These are phyloP conservation scores for Lenzites betulinus DNA, from an alignment of 768 basidiomycete species.

Conservation along the genomic window DNA sequence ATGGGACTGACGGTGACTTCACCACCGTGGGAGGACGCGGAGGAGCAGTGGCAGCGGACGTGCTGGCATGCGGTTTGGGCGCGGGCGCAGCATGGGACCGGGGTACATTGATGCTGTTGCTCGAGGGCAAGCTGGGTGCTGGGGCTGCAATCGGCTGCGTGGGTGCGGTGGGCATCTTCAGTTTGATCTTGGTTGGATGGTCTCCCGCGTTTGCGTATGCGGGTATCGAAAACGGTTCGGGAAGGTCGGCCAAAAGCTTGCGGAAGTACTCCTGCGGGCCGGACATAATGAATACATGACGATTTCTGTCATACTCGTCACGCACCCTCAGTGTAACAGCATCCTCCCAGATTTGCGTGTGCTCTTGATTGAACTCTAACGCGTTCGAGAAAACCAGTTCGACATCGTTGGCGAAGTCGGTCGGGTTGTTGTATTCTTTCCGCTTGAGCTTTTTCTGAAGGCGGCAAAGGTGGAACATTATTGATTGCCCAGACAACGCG, in stretches of 20 bases:
- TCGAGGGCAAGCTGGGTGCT: constrained; percentile 11
- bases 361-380: constrained; percentile 83
- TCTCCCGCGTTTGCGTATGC: constrained; percentile 46
- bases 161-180: constrained; percentile 59
- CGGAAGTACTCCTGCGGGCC: constrained; percentile 65
- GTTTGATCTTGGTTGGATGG: constrained; percentile 68
- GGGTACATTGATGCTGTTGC: constrained; percentile 10
- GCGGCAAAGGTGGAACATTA: too few species aligned
- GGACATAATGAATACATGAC: neutral
- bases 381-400: constrained; percentile 92
- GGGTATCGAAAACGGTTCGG: constrained; percentile 61
- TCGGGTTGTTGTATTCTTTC: constrained; percentile 68
- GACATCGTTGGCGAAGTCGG: constrained; percentile 82
- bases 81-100: neutral
- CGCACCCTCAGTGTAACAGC: constrained; percentile 65
- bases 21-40: constrained; percentile 1
- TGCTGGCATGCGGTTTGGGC: neutral
- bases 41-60: neutral
- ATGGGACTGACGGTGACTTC: constrained; percentile 10
- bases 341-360: constrained; percentile 82
- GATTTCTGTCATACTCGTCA: neutral
- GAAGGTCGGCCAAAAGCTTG: constrained; percentile 76
- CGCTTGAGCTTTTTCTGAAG: constrained; percentile 81
- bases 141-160: constrained; percentile 28
- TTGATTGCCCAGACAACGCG: too few species aligned